phyloP scores from a whole-genome alignment of 2,329 filamentous ascomycete species.

The Cytospora schulzeri region DNA sequence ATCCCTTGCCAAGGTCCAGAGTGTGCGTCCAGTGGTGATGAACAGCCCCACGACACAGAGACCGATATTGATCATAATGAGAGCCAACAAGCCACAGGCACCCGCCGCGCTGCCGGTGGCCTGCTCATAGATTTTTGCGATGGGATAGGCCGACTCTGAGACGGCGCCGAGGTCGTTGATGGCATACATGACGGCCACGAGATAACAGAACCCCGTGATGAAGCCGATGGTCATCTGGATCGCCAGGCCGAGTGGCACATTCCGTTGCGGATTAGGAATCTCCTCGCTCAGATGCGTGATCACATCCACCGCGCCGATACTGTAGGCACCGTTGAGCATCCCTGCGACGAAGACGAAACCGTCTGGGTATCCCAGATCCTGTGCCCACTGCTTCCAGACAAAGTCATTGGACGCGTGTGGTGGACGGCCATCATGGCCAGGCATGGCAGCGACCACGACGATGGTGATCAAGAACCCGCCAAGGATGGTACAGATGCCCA shows the following conservation, averaged over 20 bases:
- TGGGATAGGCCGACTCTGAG: constrained; percentile 57
- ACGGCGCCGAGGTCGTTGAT: constrained; percentile 58
- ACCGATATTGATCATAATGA: constrained; percentile 43
- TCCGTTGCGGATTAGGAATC: constrained; percentile 54
- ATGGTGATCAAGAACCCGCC: constrained; percentile 57
- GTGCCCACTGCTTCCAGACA: constrained; percentile 45
- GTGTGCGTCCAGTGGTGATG: constrained; percentile 43
- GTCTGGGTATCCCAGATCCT: constrained; percentile 43
- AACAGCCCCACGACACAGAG: constrained; percentile 41
- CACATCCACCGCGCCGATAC: constrained; percentile 67
- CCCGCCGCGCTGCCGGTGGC: constrained; percentile 54
- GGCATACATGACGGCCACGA: constrained; percentile 59
- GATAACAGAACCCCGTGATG: constrained; percentile 53
- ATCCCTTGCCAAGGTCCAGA: constrained; percentile 46
- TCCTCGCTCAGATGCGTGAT: constrained; percentile 68
- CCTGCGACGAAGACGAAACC: constrained; percentile 46
- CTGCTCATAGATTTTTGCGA: constrained; percentile 67
- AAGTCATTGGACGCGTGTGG: constrained; percentile 39
- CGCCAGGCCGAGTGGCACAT: constrained; percentile 56
- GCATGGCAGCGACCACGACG: constrained; percentile 57
- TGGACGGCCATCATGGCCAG: constrained; percentile 36
- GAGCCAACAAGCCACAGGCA: constrained; percentile 51
- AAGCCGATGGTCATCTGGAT: constrained; percentile 55
- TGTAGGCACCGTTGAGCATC: constrained; percentile 67
- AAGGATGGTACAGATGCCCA: constrained; percentile 53